Evolutionary conservation across 148 eudicot genomes (phyloP), one percentile per base, ranked within the genome.

Genomic region (Vaccinium corymbosum): DNA sequence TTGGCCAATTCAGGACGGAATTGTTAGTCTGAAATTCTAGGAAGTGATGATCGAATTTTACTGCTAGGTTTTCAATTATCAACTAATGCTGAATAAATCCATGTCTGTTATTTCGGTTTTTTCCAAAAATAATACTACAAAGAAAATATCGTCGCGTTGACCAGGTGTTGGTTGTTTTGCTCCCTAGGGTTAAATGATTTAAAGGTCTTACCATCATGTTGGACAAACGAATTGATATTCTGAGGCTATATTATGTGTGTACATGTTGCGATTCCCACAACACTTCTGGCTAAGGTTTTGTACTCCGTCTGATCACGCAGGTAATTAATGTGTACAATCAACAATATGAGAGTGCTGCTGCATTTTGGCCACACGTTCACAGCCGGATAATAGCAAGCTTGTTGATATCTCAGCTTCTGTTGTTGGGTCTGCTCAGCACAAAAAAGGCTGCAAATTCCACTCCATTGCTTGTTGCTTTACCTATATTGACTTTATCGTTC

Each of bases 331-430:
- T 97, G 82, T 97, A 97, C 87, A 81, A 93, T 87, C 99, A 94
- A 86, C 88, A 68, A 49, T 97, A 97, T 57, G 99, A 97, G 86
- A 97, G 98, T 86, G 98, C 88, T 50, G 99, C 90, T 66, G 98
- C 97, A 80, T 97, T 97, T 50, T 97, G 99, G 99, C 99, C 99
- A 29, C 98, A 97, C 77, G 98, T 97, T 89, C 99, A 97, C 85
- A 89, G 88, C 66, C 98, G 99, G 70, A 97, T 97, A 66, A 86
- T 97, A 70, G 94, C 94, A 25, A 92, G 97, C 92, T 94, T 97
- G 83, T 79, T 97, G 86, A 97, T 97, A 86, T 97, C 99, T 80
- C 99, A 97, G 75, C 85, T 97, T 74, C 95, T 97, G 64, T 64
- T 97, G 83, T 75, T 94, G 92, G 99, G 99, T 70, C 91, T 94